Percentiles rank a stretch among this genome's conserved stretches.
Evolutionary conservation across 2,329 filamentous ascomycete species (phyloP).

Genomic region (Malbranchea zuffiana): DNA sequence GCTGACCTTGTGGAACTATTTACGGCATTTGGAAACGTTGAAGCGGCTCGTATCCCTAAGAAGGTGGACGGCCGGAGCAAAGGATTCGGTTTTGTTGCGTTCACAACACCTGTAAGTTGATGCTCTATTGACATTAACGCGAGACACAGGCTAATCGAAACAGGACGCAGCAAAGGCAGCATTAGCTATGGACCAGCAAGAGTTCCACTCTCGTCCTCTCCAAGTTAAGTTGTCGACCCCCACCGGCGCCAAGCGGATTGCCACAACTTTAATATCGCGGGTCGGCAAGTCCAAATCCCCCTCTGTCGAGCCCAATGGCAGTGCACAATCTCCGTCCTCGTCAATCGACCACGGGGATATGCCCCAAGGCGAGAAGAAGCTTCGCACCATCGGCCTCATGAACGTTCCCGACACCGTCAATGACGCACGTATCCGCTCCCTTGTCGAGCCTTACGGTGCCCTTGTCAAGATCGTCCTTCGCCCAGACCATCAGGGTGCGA

Average conservation of each 20-base stretch:
- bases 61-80: constrained; percentile 58
- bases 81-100: constrained; percentile 73
- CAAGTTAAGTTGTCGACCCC: constrained; percentile 48
- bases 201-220: constrained; percentile 57
- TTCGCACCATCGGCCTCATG: constrained; percentile 69
- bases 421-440: constrained; percentile 63
- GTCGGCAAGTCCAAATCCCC: constrained; percentile 28
- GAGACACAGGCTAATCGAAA: constrained; percentile 1
- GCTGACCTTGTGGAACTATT: constrained; percentile 62
- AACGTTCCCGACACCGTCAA: constrained; percentile 88
- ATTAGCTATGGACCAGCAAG: constrained; percentile 57
- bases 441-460: constrained; percentile 59
- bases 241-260: constrained; percentile 33
- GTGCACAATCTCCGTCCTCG: constrained; percentile 22
- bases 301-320: constrained; percentile 27
- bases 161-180: constrained; percentile 56
- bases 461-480: constrained; percentile 68
- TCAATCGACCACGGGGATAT: constrained; percentile 36
- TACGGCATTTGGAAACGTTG: constrained; percentile 62
- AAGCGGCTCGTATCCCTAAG: constrained; percentile 58
- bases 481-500: constrained; percentile 72
- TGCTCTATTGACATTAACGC: background rate
- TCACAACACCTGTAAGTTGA: constrained; percentile 47
- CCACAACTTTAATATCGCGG: constrained; percentile 36
- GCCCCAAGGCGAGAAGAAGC: constrained; percentile 37